phyloP scores from a whole-genome alignment of 1,284 basidiomycete genomes.

The Naganishia sp. region DNA sequence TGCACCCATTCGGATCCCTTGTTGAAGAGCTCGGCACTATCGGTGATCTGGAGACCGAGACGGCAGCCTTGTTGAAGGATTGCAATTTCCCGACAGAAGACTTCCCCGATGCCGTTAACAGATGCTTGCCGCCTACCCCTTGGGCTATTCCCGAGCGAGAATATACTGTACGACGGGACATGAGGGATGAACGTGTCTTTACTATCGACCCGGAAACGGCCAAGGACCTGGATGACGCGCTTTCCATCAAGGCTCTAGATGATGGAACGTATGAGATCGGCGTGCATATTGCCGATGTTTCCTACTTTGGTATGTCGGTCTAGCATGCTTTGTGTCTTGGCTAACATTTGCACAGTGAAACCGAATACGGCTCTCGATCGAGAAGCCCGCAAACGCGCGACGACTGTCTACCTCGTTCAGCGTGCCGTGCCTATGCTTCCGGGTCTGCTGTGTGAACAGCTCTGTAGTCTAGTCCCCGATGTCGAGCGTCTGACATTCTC shows the following conservation, averaged over 20 bases:
- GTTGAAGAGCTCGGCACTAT: slow-evolving; percentile 99
- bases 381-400: slow-evolving; percentile 94
- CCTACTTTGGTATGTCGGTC: slow-evolving; percentile 66
- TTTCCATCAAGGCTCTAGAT: slow-evolving; percentile 83
- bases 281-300: slow-evolving; percentile 93
- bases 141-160: slow-evolving; percentile 94
- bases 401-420: slow-evolving; percentile 94
- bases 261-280: slow-evolving; percentile 89
- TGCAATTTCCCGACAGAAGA: slow-evolving; percentile 97
- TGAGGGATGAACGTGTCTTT: slow-evolving; percentile 82
- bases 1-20: slow-evolving; percentile 97
- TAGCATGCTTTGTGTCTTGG: not conserved
- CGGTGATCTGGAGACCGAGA: slow-evolving; percentile 95
- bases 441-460: slow-evolving; percentile 81
- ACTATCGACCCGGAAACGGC: slow-evolving; percentile 88
- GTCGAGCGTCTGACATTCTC: slow-evolving; percentile 89
- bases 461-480: slow-evolving; percentile 86
- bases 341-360: slow-evolving; percentile 63
- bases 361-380: slow-evolving; percentile 94
- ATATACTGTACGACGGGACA: slow-evolving; percentile 79
- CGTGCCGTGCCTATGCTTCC: slow-evolving; percentile 96
- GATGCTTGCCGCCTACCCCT: slow-evolving; percentile 90
- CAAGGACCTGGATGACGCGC: slow-evolving; percentile 91
- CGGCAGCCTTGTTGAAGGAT: slow-evolving; percentile 93
- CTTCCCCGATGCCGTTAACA: slow-evolving; percentile 87